Base-by-base conservation (phyloP, 1,139 yeast species). In the Nadsonia commutata region DNA sequence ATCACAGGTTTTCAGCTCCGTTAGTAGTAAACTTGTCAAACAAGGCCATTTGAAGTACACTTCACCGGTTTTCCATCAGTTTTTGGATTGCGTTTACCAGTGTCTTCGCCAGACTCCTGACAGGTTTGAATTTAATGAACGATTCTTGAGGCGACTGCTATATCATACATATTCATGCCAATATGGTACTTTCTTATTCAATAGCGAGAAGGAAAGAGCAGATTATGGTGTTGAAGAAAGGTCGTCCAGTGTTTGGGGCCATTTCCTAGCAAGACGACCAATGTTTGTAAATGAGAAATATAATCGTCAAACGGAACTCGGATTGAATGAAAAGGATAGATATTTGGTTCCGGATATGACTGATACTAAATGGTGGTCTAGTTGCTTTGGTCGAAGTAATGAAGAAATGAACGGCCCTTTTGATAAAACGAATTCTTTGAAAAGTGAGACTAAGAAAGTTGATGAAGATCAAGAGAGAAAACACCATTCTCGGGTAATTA, bases 121-220 rank as follows among this genome's bases (percentile, higher is more conserved):
- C 1, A 64, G 68, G 40, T 90, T 90, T 60, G 95, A 90, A 60
- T 88, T 79, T 63, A 86, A 88, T 54, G 95, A 88, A 57, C 66
- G 96, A 42, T 86, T 90, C 54, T 62, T 93, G 51, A 72, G 95
- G 52, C 65, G 97, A 42, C 64, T 90, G 43, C 70, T 85, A 31
- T 90, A 90, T 56, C 98, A 90, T 60, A 67, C 82, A 40, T 85
- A 88, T 56, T 83, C 96, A 1, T 86, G 97, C 56, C 98, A 90
- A 58, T 90, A 86, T 59, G 98, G 98, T 2, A 77, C 95, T 1
- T 90, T 90, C 55, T 60, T 93, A 42, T 77, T 74, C 53, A 82
- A 90, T 56, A 71, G 73, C 36, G 95, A 90, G 56, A 60, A 66
- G 41, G 95, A 85, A 49, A 61, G 77, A 38, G 55, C 64, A 8